Evolutionary conservation across 805 yeast genomes (phyloP).

Genomic region (Candida saitoana): DNA sequence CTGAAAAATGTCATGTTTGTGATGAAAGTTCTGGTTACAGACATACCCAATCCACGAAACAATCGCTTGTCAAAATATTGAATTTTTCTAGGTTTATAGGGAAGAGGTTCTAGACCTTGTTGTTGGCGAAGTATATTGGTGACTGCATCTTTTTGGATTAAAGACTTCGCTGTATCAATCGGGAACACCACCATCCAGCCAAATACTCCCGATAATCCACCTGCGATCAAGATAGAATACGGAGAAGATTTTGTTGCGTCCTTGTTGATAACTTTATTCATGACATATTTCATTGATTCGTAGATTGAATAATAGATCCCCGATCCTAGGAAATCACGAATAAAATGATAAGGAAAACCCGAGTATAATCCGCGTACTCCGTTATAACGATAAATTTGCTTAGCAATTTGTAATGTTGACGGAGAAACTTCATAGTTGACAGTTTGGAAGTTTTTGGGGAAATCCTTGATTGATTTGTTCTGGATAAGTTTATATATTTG

Average conservation of each 20-base stretch:
- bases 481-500: conserved; percentile 58
- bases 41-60: conserved; percentile 77
- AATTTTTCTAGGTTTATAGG: conserved; percentile 25
- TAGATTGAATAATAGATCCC: conserved; percentile 73
- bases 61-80: conserved; percentile 40
- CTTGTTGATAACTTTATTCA: conserved; percentile 28
- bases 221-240: conserved; percentile 47
- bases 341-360: conserved; percentile 63
- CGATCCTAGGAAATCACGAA: conserved; percentile 67
- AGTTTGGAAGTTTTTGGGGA: conserved; percentile 13
- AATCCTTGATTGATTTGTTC: conserved; percentile 12
- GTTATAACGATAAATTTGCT: conserved; percentile 50
- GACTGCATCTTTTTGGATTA: conserved; percentile 70
- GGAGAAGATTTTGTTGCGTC: conserved; percentile 26
- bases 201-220: conserved; percentile 73
- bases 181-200: conserved; percentile 79
- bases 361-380: conserved; percentile 68
- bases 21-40: conserved; percentile 64
- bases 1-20: conserved; percentile 76
- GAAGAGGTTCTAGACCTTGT: conserved; percentile 43
- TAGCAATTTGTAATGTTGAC: conserved; percentile 41
- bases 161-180: conserved; percentile 73
- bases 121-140: conserved; percentile 55
- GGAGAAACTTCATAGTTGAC: conserved; percentile 10
- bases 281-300: conserved; percentile 61